Evolutionary conservation across 2,329 filamentous ascomycete species (phyloP).

Genomic region (Fusarium tjaetaba): DNA sequence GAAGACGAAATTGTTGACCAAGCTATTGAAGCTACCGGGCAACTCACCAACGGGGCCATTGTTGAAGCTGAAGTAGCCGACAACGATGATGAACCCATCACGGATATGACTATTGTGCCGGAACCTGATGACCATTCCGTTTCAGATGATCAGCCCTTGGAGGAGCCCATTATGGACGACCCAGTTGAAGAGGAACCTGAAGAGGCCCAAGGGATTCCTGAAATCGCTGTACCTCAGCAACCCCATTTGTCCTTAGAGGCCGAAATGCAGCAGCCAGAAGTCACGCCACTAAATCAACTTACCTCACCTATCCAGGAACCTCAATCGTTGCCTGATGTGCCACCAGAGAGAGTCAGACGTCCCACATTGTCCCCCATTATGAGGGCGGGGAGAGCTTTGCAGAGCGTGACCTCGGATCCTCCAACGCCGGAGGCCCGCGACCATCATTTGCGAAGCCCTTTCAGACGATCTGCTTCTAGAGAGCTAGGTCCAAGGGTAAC

Average conservation of each 20-base stretch:
- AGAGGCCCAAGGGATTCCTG: slow-evolving; percentile 13
- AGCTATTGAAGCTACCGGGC: background rate
- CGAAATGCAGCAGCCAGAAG: slow-evolving; percentile 38
- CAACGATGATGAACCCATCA: background rate
- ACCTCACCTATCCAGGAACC: slow-evolving; percentile 52
- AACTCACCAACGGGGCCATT: background rate
- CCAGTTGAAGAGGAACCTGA: slow-evolving; percentile 19
- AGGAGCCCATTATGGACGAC: slow-evolving; percentile 25
- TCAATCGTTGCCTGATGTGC: slow-evolving; percentile 45
- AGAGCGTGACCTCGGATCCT: slow-evolving; percentile 67
- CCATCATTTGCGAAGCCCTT: slow-evolving; percentile 65
- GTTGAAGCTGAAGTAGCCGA: slow-evolving; percentile 15
- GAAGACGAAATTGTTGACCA: slow-evolving; percentile 22
- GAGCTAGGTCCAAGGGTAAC: slow-evolving; percentile 47
- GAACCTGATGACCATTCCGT: slow-evolving; percentile 5
- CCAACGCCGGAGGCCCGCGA: slow-evolving; percentile 65
- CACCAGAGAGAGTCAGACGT: slow-evolving; percentile 48
- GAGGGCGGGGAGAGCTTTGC: slow-evolving; percentile 65
- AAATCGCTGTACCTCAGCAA: slow-evolving; percentile 16
- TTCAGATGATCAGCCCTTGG: slow-evolving; percentile 2
- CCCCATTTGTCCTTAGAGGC: slow-evolving; percentile 17
- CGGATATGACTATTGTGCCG: slow-evolving; percentile 21
- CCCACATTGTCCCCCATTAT: slow-evolving; percentile 66
- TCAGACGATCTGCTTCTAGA: slow-evolving; percentile 55
- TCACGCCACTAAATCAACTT: slow-evolving; percentile 51